phyloP scores from a whole-genome alignment of 257 asterid species.

The Capsicum chinense region DNA sequence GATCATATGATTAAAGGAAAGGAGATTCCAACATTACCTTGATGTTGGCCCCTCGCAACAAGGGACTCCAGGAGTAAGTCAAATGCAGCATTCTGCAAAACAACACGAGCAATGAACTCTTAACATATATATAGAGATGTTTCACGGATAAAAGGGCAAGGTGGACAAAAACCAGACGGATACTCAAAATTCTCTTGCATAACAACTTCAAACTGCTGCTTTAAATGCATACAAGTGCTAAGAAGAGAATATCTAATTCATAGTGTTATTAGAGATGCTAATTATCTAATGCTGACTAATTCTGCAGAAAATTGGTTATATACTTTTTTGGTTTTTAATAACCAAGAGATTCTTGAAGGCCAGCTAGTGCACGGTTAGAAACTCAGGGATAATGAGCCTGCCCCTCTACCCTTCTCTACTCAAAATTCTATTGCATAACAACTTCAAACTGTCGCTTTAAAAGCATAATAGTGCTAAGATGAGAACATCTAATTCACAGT shows the following conservation, averaged over 20 bases:
- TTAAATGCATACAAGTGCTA: background rate
- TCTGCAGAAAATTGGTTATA: background rate
- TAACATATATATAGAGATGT: background rate
- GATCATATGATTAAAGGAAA: background rate
- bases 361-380: background rate
- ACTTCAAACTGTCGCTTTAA: background rate
- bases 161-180: background rate
- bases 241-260: background rate
- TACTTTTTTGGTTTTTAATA: background rate
- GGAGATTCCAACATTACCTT: slow-evolving; percentile 44
- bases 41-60: slow-evolving; percentile 45
- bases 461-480: background rate
- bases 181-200: background rate
- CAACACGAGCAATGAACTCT: background rate
- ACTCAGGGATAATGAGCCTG: background rate
- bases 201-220: background rate
- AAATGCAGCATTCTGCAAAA: slow-evolving; percentile 88
- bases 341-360: background rate
- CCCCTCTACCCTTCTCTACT: background rate
- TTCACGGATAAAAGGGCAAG: background rate
- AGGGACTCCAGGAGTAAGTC: slow-evolving; percentile 75
- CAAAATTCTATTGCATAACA: background rate
- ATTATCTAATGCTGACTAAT: background rate
- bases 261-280: background rate
- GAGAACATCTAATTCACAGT: background rate